These are phyloP conservation scores for Rubia balearica DNA, from an alignment of 305 asterid species.

Conservation along the genomic window DNA sequence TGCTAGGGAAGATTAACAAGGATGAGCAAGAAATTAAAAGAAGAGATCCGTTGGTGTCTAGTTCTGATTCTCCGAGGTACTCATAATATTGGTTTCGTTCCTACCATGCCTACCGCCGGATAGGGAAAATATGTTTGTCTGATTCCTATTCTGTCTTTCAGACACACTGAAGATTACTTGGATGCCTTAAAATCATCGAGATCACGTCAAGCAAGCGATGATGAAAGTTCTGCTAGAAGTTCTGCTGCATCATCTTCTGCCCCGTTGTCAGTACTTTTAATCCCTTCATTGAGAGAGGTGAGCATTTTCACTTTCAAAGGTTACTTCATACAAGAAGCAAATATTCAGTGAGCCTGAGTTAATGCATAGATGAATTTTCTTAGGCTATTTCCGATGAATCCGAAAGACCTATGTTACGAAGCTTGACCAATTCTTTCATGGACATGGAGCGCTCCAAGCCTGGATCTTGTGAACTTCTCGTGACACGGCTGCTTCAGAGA, in stretches of 20 bases:
- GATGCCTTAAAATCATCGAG: slow-evolving; percentile 69
- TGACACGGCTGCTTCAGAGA: slow-evolving; percentile 75
- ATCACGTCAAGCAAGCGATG: slow-evolving; percentile 53
- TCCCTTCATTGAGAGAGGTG: slow-evolving; percentile 88
- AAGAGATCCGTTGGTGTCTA: slow-evolving; percentile 40
- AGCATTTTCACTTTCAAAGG: slow-evolving; percentile 9
- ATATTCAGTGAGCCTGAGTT: background rate
- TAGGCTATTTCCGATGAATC: slow-evolving; percentile 65
- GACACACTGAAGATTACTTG: slow-evolving; percentile 64
- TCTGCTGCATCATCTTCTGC: slow-evolving; percentile 53
- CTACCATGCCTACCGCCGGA: background rate
- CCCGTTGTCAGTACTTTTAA: slow-evolving; percentile 58
- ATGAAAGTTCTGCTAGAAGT: slow-evolving; percentile 55
- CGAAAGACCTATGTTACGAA: slow-evolving; percentile 49
- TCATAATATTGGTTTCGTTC: background rate
- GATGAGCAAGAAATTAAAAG: slow-evolving; percentile 56
- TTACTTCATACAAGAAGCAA: background rate
- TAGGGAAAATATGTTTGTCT: slow-evolving; percentile 3
- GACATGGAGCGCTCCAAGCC: slow-evolving; percentile 76
- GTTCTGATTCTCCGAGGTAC: slow-evolving; percentile 64
- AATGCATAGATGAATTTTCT: slow-evolving; percentile 7
- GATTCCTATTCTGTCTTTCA: slow-evolving; percentile 19
- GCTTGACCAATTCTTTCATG: slow-evolving; percentile 49
- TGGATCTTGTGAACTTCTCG: slow-evolving; percentile 75
- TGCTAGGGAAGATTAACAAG: slow-evolving; percentile 45